phyloP scores from a whole-genome alignment of 495 filamentous ascomycete species.

The Aspergillus carlsbadensis region DNA sequence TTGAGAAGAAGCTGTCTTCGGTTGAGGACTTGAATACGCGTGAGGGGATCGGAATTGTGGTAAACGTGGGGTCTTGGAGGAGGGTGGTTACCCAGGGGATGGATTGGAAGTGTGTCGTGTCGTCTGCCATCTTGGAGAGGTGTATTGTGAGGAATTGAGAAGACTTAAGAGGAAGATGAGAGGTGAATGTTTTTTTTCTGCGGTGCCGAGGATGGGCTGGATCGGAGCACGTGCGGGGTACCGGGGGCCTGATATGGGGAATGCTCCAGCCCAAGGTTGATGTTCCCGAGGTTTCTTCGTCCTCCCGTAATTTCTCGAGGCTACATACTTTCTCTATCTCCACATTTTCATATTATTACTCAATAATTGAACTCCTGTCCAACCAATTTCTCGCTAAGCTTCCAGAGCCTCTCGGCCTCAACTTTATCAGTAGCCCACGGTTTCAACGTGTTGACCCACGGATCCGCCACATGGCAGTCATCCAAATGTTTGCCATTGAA shows the following conservation, averaged over 20 bases:
- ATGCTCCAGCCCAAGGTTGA: too few relatives aligned
- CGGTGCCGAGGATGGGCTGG: too few relatives aligned
- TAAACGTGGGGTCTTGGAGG: constrained; percentile 39
- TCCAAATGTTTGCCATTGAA: constrained; percentile 41
- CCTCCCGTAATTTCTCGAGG: too few relatives aligned
- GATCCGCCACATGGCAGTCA: constrained; percentile 37
- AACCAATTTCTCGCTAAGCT: constrained; percentile 41
- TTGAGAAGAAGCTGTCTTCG: constrained; percentile 56
- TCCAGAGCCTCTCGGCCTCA: constrained; percentile 46
- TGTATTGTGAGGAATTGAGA: too few relatives aligned
- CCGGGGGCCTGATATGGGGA: too few relatives aligned
- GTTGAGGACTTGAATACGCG: constrained; percentile 40
- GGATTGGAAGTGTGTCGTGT: constrained; percentile 46
- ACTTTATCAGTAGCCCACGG: constrained; percentile 34
- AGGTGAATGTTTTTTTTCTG: too few relatives aligned
- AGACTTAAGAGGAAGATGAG: too few relatives aligned
- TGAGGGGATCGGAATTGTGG: constrained; percentile 34
- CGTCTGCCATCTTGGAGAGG: constrained; percentile 15
- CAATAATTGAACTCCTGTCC: constrained; percentile 25
- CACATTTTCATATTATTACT: too few relatives aligned
- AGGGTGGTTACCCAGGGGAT: constrained; percentile 60
- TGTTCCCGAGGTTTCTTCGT: too few relatives aligned
- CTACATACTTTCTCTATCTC: too few relatives aligned
- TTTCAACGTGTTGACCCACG: constrained; percentile 29
- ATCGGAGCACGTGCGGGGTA: too few relatives aligned